These are phyloP conservation scores for Metschnikowia reukaufii DNA, from an alignment of 805 yeast species.

Conservation along the genomic window DNA sequence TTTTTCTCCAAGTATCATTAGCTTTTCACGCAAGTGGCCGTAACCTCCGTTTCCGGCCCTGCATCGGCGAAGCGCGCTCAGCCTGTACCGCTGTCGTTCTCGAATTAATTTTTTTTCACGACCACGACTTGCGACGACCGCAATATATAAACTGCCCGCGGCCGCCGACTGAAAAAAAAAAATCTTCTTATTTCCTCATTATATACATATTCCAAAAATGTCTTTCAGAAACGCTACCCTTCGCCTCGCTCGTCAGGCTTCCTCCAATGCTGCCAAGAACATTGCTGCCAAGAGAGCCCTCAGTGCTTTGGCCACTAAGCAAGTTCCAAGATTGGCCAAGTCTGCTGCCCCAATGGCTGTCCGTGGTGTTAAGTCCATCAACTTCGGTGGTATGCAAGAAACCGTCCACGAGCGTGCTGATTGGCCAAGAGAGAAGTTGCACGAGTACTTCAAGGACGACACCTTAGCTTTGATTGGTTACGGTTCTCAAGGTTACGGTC, in stretches of 20 bases:
- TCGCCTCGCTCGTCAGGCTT: slow-evolving; percentile 49
- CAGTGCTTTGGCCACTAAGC: slow-evolving; percentile 53
- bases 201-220: slow-evolving; percentile 25
- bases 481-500: slow-evolving; percentile 99
- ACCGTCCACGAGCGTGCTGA: slow-evolving; percentile 97
- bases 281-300: slow-evolving; percentile 66
- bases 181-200: slow-evolving; percentile 5
- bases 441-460: slow-evolving; percentile 96
- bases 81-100: slow-evolving; percentile 2
- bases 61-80: slow-evolving; percentile 13
- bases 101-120: slow-evolving; percentile 10
- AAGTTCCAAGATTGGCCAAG: slow-evolving; percentile 34
- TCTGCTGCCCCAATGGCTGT: slow-evolving; percentile 50
- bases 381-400: slow-evolving; percentile 95
- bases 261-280: slow-evolving; percentile 41
- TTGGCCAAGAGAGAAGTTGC: slow-evolving; percentile 98
- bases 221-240: slow-evolving; percentile 46
- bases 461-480: slow-evolving; percentile 97
- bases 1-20: no score
- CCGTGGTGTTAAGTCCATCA: slow-evolving; percentile 95
- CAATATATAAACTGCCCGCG: slow-evolving; percentile 10
- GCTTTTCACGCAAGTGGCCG: neutral
- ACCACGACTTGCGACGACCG: slow-evolving; percentile 7
- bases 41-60: slow-evolving; percentile 18
- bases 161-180: slow-evolving; percentile 1